Conservation (phyloP, 2,329 filamentous ascomycete species). For the Neofusicoccum cordaticola region DNA sequence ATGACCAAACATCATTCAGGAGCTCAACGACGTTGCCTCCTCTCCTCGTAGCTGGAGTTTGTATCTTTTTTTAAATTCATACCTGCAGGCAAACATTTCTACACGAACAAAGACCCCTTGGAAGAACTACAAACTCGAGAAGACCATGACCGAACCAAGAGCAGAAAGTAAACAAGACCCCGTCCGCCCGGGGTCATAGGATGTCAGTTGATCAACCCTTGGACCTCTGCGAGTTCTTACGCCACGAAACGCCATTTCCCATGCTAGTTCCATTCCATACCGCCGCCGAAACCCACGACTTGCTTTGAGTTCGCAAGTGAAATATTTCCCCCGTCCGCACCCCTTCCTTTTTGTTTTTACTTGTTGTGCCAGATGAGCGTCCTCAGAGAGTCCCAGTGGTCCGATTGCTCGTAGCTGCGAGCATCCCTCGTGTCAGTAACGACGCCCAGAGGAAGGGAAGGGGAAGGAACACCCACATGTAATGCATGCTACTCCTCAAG, state of each 20-base stretch:
- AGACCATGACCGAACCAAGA: no score
- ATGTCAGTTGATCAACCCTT: no score
- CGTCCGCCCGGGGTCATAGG: no score
- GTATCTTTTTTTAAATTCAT: not conserved
- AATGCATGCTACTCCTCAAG: slow-evolving; percentile 91
- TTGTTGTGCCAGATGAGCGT: slow-evolving; percentile 86
- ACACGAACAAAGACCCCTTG: not conserved
- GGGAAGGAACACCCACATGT: slow-evolving; percentile 68
- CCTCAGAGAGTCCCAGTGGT: slow-evolving; percentile 82
- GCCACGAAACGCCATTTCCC: no score
- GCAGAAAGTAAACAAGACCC: no score
- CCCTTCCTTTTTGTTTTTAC: slow-evolving; percentile 27
- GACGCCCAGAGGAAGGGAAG: not conserved
- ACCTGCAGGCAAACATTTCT: not conserved
- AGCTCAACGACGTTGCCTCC: no score
- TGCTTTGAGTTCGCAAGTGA: not conserved
- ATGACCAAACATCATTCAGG: no score
- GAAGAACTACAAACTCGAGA: no score
- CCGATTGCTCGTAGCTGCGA: slow-evolving; percentile 69
- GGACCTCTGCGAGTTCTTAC: no score
- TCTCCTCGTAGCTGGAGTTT: not conserved
- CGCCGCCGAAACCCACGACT: not conserved
- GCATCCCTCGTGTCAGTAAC: not conserved
- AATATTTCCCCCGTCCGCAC: not conserved
- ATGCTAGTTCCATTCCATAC: not conserved